phyloP scores from a whole-genome alignment of 805 yeast genomes.

The Starmerella apicola region DNA sequence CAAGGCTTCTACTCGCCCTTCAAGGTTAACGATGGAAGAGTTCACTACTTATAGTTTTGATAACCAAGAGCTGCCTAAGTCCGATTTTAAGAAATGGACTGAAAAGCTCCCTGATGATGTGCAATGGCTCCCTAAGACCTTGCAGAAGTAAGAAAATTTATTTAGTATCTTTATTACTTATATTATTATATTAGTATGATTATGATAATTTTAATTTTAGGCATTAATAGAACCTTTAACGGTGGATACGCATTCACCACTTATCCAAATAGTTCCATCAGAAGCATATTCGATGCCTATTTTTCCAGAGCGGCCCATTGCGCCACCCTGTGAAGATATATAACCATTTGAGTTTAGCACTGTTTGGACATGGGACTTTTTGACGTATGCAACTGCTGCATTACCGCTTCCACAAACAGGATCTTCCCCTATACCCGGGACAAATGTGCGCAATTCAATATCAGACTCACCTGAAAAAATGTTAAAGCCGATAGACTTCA shows the following conservation, averaged over 20 bases:
- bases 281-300: slow-evolving; percentile 7
- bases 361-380: too few species aligned
- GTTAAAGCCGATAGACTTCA: slow-evolving; percentile 10
- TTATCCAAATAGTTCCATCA: slow-evolving; percentile 13
- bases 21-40: slow-evolving; percentile 12
- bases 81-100: slow-evolving; percentile 2
- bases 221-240: too few species aligned
- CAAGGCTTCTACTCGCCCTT: slow-evolving; percentile 24
- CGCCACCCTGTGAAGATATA: slow-evolving; percentile 16
- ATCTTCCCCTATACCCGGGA: slow-evolving; percentile 12
- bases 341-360: too few species aligned
- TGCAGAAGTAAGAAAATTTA: not conserved
- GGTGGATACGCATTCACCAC: slow-evolving; percentile 10
- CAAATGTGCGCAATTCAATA: slow-evolving; percentile 18
- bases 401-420: slow-evolving; percentile 22
- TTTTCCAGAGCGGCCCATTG: slow-evolving; percentile 13
- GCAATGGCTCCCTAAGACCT: slow-evolving; percentile 7
- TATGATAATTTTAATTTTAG: too few species aligned
- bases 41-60: slow-evolving; percentile 9
- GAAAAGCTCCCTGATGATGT: slow-evolving; percentile 2
- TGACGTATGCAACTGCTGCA: slow-evolving; percentile 18
- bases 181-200: too few species aligned
- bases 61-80: not conserved
- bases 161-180: not conserved
- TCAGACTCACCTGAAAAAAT: slow-evolving; percentile 4